phyloP scores from a whole-genome alignment of 1,284 basidiomycete species.

The Kwoniella shivajii region DNA sequence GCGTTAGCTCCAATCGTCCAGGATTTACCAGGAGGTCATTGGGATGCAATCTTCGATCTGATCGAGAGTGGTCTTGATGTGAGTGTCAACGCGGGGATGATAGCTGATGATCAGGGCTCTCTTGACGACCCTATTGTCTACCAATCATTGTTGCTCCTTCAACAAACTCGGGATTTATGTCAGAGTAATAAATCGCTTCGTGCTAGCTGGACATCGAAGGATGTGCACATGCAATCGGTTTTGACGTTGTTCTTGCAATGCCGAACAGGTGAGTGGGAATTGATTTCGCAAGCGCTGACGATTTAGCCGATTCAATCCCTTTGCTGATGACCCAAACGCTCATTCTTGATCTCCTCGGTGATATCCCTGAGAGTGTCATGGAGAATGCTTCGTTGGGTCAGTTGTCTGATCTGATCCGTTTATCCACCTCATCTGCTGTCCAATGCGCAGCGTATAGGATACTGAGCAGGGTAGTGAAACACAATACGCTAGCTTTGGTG shows the following conservation, averaged over 20 bases:
- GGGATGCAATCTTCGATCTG: conserved; percentile 90
- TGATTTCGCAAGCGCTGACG: background rate
- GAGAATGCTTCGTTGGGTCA: conserved; percentile 66
- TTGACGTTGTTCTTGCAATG: conserved; percentile 48
- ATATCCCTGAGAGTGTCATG: conserved; percentile 66
- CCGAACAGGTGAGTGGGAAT: conserved; percentile 33
- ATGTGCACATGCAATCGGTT: conserved; percentile 44
- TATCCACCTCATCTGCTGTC: conserved; percentile 36
- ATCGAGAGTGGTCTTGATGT: conserved; percentile 87
- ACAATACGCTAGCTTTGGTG: conserved; percentile 61
- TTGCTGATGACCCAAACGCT: conserved; percentile 68
- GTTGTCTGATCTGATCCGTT: conserved; percentile 40
- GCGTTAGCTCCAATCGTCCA: conserved; percentile 86
- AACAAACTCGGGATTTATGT: conserved; percentile 70
- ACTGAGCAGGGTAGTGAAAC: conserved; percentile 37
- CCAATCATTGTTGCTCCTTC: conserved; percentile 69
- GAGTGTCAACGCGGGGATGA: conserved; percentile 31
- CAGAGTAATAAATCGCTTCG: conserved; percentile 72
- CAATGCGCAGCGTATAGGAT: conserved; percentile 48
- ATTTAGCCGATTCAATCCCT: conserved; percentile 54
- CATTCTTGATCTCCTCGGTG: conserved; percentile 67
- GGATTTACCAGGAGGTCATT: conserved; percentile 81
- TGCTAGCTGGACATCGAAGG: conserved; percentile 68
- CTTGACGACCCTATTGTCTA: conserved; percentile 65
- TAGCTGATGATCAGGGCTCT: conserved; percentile 58